Base-by-base conservation (phyloP, 2,329 filamentous ascomycete species). In the Xylogone sp. region DNA sequence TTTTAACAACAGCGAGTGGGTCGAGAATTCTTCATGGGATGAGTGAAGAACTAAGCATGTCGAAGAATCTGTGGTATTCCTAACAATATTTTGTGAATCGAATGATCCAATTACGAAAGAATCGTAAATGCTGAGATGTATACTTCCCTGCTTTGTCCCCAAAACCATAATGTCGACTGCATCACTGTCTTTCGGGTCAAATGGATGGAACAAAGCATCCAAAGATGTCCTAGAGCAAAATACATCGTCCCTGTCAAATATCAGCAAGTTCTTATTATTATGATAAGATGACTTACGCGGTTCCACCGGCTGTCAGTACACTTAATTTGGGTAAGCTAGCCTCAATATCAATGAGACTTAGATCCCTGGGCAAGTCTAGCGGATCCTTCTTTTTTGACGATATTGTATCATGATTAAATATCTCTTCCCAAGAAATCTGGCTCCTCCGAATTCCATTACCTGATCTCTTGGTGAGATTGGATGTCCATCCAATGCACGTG, bases 41-140 rank as follows among this genome's bases (percentile, higher is more conserved):
- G 86, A 77, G 64, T 95, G 88, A 18, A 73, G 65, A 21, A 81
- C 58, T 10, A 79, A 71, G 50, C 51, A 45, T 52, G 22, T 63
- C 60, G 19, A 54, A 48, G 43, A 61, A 3, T 48, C 49, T 43
- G 31, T 45, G 43, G 55, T 53, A 20, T 57, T 48, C 34, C 56
- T 56, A 62, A 65, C 67, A 51, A 55, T 62, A 3, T 69, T 72
- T 2, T 68, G 65, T 22, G 73, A 76, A 52, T 72, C 67, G 54
- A 91, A 84, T 12, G 71, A 78, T 3, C 90, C 89, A 52, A 95
- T 86, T 53, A 88, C 79, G 61, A 96, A 90, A 5, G 88, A 92
- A 66, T 96, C 88, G 66, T 93, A 93, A 45, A 96, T 90, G 59
- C 84, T 89, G 18, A 95, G 74, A 64, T 93, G 86, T 12, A 95